Evolutionary conservation across 1,284 basidiomycete species (phyloP).

Genomic region (Cutaneotrichosporon sp.): DNA sequence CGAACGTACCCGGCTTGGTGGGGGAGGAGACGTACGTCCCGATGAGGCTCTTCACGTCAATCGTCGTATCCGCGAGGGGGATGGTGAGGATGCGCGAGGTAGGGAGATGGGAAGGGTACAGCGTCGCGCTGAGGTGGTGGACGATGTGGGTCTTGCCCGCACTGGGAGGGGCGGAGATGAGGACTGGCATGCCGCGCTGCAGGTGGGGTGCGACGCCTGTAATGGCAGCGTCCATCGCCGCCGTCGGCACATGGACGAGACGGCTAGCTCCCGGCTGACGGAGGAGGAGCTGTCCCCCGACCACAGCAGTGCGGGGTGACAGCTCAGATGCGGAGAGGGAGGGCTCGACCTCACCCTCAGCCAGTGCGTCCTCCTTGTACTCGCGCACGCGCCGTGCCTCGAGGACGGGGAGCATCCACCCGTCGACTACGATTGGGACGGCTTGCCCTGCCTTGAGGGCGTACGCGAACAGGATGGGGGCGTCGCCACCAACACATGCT

Average conservation of each 20-base stretch:
- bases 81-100: slow-evolving; percentile 68
- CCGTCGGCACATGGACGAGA: slow-evolving; percentile 67
- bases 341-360: slow-evolving; percentile 4
- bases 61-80: slow-evolving; percentile 87
- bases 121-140: slow-evolving; percentile 66
- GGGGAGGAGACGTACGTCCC: slow-evolving; percentile 92
- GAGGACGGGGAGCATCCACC: slow-evolving; percentile 71
- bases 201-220: slow-evolving; percentile 65
- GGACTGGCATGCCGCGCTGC: slow-evolving; percentile 70
- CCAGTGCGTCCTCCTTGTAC: slow-evolving; percentile 12
- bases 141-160: slow-evolving; percentile 86
- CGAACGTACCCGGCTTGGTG: slow-evolving; percentile 81
- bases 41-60: slow-evolving; percentile 90
- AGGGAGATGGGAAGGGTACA: slow-evolving; percentile 59
- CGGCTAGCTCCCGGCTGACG: slow-evolving; percentile 55
- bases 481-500: slow-evolving; percentile 63
- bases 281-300: slow-evolving; percentile 30
- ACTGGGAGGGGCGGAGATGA: slow-evolving; percentile 83
- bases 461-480: slow-evolving; percentile 34
- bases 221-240: slow-evolving; percentile 63
- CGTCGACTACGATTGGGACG: slow-evolving; percentile 59
- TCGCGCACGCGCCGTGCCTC: slow-evolving; percentile 62
- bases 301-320: slow-evolving; percentile 34
- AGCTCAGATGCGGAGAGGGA: slow-evolving; percentile 58
- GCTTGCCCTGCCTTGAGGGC: slow-evolving; percentile 29